Evolutionary conservation across 192 early-diverging fungal genomes (phyloP), one percentile per base, ranked within the genome.

Genomic region (Gorgonomyces haynaldii): DNA sequence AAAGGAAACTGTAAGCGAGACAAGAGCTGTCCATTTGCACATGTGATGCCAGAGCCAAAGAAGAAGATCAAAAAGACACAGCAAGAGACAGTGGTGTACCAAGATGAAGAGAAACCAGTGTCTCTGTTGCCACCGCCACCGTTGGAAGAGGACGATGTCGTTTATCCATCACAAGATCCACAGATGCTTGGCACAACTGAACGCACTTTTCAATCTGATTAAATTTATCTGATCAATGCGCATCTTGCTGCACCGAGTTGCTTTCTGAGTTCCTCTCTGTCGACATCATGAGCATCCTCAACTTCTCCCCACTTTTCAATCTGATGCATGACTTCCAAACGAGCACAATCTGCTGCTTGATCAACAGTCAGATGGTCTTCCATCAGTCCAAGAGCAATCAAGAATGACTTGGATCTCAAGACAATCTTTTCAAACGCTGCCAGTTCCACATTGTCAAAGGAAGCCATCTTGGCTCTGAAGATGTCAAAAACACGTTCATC

Each of bases 1-100:
- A 88, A 87, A 42, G 96, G 88, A 40, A 78, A 86, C 43, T 99
- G 96, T 60, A 99, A 79, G 17, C 82, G 96, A 24, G 96, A 93
- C 29, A 84, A 80, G 29, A 85, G 85, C 52, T 99, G 96, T 55
- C 94, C 96, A 9, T 97, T 89, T 61, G 66, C 76, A 65, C 69
- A 55, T 32, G 45, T 26, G 25, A 36, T 52, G 26, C 13, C 13
- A 12, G 29, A 40, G 22, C 26, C n/a, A 23, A 46, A 21, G 36
- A 36, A 23, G 25, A 32, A 26, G 31, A 9, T 28, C 19, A 43
- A 43, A 23, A 43, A 41, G 20, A 23, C 21, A 41, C 30, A 72
- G 85, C n/a, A 30, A 35, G 21, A 6, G 45, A 46, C 7, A 46
- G 24, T 12, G 30, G 6, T 27, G 45, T 46, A 22, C 21, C 32